Conservation (phyloP, 2,329 filamentous ascomycete genomes). For the Tolypocladium tundrense region DNA sequence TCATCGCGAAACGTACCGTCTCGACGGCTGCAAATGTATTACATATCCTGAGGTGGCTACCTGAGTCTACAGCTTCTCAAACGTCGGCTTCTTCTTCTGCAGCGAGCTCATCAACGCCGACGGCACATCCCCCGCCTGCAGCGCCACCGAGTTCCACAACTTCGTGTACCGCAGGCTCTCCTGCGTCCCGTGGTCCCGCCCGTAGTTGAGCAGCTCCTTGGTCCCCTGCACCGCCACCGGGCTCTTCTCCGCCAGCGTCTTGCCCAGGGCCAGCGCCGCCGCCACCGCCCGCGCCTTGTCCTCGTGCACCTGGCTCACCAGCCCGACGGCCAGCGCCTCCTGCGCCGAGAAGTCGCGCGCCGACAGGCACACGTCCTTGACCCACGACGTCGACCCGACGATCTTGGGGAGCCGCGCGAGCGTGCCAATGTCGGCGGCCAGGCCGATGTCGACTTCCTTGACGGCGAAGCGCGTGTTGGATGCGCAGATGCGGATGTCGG, state of each 20-base stretch:
- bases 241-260: slow-evolving; percentile 65
- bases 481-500: slow-evolving; percentile 60
- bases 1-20: no score
- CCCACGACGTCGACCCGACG: slow-evolving; percentile 62
- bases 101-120: slow-evolving; percentile 66
- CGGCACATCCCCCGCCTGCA: slow-evolving; percentile 72
- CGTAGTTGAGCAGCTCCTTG: slow-evolving; percentile 77
- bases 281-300: slow-evolving; percentile 53
- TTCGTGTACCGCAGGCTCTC: slow-evolving; percentile 77
- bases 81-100: slow-evolving; percentile 68
- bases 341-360: slow-evolving; percentile 59
- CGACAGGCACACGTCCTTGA: slow-evolving; percentile 67
- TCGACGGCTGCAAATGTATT: neutral
- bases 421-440: slow-evolving; percentile 72
- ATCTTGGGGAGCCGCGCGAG: slow-evolving; percentile 63
- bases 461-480: slow-evolving; percentile 54
- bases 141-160: slow-evolving; percentile 75
- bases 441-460: slow-evolving; percentile 74
- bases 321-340: slow-evolving; percentile 60
- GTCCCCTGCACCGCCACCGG: slow-evolving; percentile 81
- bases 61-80: slow-evolving; percentile 64
- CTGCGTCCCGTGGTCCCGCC: slow-evolving; percentile 63
- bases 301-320: slow-evolving; percentile 56
- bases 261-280: slow-evolving; percentile 53
- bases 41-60: neutral